These are phyloP conservation scores for Fusarium agapanthi DNA, from an alignment of 2,329 filamentous ascomycete species.

Conservation along the genomic window DNA sequence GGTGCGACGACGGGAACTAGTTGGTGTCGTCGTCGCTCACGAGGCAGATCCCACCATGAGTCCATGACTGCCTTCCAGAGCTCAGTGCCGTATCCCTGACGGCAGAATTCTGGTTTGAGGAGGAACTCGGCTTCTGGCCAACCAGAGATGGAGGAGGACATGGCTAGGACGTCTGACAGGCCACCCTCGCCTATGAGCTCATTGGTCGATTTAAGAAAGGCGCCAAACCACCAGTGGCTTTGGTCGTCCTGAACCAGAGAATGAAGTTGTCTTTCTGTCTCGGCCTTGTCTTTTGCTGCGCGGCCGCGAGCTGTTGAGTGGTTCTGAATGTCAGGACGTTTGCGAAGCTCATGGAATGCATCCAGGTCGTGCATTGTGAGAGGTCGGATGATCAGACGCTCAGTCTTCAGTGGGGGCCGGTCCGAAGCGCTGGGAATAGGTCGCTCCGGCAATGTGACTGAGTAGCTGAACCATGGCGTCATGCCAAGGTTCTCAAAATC, in stretches of 20 bases:
- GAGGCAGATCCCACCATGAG: conserved; percentile 29
- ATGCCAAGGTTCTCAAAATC: conserved; percentile 23
- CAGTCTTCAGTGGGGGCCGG: conserved; percentile 20
- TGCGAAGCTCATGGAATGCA: conserved; percentile 28
- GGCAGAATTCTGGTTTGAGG: conserved; percentile 21
- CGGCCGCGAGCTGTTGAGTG: conserved; percentile 19
- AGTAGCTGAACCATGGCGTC: conserved; percentile 35
- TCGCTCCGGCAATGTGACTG: conserved; percentile 24
- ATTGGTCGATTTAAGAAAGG: conserved; percentile 23
- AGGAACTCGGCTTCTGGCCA: conserved; percentile 34
- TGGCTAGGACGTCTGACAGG: conserved; percentile 17
- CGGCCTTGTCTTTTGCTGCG: conserved; percentile 20
- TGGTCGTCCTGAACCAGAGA: conserved; percentile 11
- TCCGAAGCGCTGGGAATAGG: conserved; percentile 21
- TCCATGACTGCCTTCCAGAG: conserved; percentile 21
- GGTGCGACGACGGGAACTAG: conserved; percentile 2
- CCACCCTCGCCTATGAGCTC: conserved; percentile 31
- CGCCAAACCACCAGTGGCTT: conserved; percentile 28
- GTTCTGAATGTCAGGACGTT: neutral
- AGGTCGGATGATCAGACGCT: conserved; percentile 24
- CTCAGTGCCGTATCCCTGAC: conserved; percentile 31
- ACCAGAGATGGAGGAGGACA: conserved; percentile 20
- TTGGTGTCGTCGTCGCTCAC: conserved; percentile 22
- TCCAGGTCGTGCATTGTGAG: conserved; percentile 21
- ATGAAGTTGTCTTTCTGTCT: conserved; percentile 17